Evolutionary conservation across 805 yeast species (phyloP), one percentile per base, ranked within the genome.

Genomic region (Phaffomyces antillensis): DNA sequence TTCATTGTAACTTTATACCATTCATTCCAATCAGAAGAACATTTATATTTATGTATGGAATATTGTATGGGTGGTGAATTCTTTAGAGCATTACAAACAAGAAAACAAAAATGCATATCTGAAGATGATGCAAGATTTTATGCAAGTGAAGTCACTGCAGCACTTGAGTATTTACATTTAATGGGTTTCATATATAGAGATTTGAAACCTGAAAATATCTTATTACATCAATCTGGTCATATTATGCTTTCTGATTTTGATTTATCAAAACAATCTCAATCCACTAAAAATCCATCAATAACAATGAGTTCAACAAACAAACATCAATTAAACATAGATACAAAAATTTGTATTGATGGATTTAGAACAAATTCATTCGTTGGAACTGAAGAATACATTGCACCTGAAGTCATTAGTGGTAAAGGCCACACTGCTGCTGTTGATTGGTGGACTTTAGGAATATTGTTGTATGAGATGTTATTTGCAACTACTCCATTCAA

Each of bases 1-100:
- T 93, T 95, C 59, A 95, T 93, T 53, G 98, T 93, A 28, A 88
- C 99, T 0, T 70, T 93, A 24, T 91, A 93, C 59, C 99, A 93
- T 64, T 89, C 96, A 0, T 93, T 93, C 68, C 99, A 93, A 66
- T 84, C 96, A 5, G 93, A 87, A 48, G 97, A 90, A 55, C 81
- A 86, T 59, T 66, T 93, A 11, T 93, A 89, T 55, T 75, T 93
- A 36, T 93, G 99, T 65, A 91, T 95, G 96, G 99, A 93, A 62
- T 93, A 91, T 59, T 93, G 99, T 60, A 88, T 93, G 89, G 99
- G 99, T 28, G 99, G 99, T 39, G 99, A 95, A 66, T 93, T 93
- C 58, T 93, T 93, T 71, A 71, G 98, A 48, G 99, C 98, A 0
- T 67, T 93, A 43, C 99, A 93, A 65, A 89, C 97, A 0, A 73